Percentiles rank a stretch among this genome's conserved stretches.
Evolutionary conservation across 257 asterid genomes (phyloP).

Genomic region (Solanum raphanifolium): DNA sequence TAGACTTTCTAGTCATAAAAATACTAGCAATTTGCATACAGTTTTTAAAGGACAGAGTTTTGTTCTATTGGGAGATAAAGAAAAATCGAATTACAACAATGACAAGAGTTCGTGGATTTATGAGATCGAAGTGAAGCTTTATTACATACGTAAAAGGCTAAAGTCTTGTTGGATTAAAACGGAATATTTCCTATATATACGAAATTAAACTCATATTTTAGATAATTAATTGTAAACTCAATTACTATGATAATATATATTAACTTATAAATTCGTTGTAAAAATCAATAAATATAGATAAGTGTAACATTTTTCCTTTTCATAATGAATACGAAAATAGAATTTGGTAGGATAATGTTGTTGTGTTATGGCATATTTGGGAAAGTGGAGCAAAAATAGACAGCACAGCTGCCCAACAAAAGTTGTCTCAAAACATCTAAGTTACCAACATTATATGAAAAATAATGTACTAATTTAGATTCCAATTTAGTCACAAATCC

Average conservation of each 20-base stretch:
- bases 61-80: slow-evolving; percentile 18
- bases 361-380: background rate
- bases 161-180: slow-evolving; percentile 17
- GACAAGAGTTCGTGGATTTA: slow-evolving; percentile 25
- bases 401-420: background rate
- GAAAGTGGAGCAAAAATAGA: background rate
- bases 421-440: background rate
- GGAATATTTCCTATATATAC: background rate
- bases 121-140: slow-evolving; percentile 42
- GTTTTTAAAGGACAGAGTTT: background rate
- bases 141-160: slow-evolving; percentile 24
- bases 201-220: background rate
- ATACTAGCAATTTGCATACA: background rate
- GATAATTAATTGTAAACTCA: background rate
- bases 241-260: too few relatives aligned
- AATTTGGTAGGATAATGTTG: background rate
- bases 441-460: background rate
- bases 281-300: too few relatives aligned
- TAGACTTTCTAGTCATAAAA: background rate
- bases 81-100: slow-evolving; percentile 18
- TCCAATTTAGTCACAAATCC: background rate
- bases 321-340: background rate
- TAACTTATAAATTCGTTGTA: too few relatives aligned
- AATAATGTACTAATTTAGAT: background rate
- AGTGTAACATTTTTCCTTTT: background rate